Evolutionary conservation across 129 eudicot genomes (phyloP).

Genomic region (Daucus carota): DH1_v3.0 NC_030386.2:17641501-17642000

Average conservation of each 20-base stretch:
- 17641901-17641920: neutral
- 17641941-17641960: neutral
- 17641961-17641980: neutral
- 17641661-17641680: neutral
- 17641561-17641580: neutral
- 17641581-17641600: neutral
- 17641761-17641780: too few species aligned
- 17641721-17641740: neutral
- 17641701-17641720: neutral
- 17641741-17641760: neutral
- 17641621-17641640: neutral
- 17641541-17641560: neutral
- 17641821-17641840: neutral
- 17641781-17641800: too few species aligned
- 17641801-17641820: neutral
- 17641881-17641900: neutral
- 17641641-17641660: neutral
- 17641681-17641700: neutral
- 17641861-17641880: neutral
- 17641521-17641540: neutral
- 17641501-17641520: neutral
- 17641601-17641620: neutral
- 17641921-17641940: neutral
- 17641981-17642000: neutral
- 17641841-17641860: neutral